phyloP scores from a whole-genome alignment of 2,329 filamentous ascomycete species.

The Ascochyta fabae region DNA sequence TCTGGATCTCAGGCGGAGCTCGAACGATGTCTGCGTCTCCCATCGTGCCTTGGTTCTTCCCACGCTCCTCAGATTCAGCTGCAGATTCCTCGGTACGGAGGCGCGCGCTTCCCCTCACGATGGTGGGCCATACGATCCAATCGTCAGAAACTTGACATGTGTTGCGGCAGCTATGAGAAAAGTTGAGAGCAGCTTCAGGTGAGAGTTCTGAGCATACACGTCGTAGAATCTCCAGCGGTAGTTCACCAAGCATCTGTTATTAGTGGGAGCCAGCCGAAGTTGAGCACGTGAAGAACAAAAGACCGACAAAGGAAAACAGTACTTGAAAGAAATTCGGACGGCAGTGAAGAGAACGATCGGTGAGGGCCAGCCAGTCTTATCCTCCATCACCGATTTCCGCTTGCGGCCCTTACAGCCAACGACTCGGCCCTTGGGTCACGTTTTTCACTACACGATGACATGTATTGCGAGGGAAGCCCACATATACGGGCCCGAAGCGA shows the following conservation, averaged over 20 bases:
- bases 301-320: background rate
- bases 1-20: background rate
- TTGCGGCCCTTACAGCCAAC: conserved; percentile 10
- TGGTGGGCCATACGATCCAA: conserved; percentile 14
- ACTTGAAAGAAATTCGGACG: background rate
- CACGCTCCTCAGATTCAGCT: background rate
- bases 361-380: conserved; percentile 6
- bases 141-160: conserved; percentile 16
- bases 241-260: conserved; percentile 10
- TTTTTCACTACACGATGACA: conserved; percentile 4
- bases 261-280: background rate
- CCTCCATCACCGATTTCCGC: conserved; percentile 3
- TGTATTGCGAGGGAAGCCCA: conserved; percentile 16
- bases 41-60: background rate
- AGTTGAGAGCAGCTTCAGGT: conserved; percentile 9
- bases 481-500: conserved; percentile 5
- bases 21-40: background rate
- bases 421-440: conserved; percentile 5
- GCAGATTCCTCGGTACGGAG: background rate
- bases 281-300: background rate
- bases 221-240: conserved; percentile 18
- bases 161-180: conserved; percentile 13
- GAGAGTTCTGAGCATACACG: conserved; percentile 9
- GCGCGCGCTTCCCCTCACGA: conserved; percentile 10
- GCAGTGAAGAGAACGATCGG: conserved; percentile 6